Base-by-base conservation (phyloP, 345 rosid genomes). In the Salix suchowensis region DNA sequence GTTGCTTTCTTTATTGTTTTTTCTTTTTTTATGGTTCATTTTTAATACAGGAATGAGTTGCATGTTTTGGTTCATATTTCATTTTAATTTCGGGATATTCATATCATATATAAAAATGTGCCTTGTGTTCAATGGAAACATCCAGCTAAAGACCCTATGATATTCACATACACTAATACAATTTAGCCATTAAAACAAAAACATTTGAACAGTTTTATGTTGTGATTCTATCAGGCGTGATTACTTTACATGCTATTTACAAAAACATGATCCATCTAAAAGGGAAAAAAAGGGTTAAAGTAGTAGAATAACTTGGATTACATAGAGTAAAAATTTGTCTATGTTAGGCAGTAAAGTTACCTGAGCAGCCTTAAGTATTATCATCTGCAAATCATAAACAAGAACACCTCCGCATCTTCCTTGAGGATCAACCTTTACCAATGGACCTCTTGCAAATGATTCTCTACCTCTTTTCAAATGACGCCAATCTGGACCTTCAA, bases 401-500 rank as follows among this genome's bases (percentile, higher is more conserved):
- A 96, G 99, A 85, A 89, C 88, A 46, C 95, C 91, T 8, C 91
- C 88, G 70, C 99, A 96, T 86, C 99, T 92, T 83, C 99, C 99
- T 86, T 93, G 98, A 76, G 99, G 99, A 89, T 96, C 98, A 84
- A 88, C 94, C 85, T 90, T 93, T 72, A 90, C 91, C 80, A 85
- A 80, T 2, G 98, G 97, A 26, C 96, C 97, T 80, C 90, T 83
- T 26, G 97, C 86, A 89, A 96, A 96, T 68, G 91, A 88, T 82
- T 91, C 99, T 87, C 97, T 88, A 74, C 98, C 98, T 80, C 95
- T 91, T 87, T 91, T 96, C 89, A 96, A 77, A 87, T 93, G 91
- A 85, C 88, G 86, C 98, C 99, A 96, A 74, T 96, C 91, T 19
- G 97, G 92, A 81, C 98, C 92, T 85, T 96, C 99, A 85, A 96